Conservation (phyloP, 805 yeast species). For the Suhomyces sp. region DNA sequence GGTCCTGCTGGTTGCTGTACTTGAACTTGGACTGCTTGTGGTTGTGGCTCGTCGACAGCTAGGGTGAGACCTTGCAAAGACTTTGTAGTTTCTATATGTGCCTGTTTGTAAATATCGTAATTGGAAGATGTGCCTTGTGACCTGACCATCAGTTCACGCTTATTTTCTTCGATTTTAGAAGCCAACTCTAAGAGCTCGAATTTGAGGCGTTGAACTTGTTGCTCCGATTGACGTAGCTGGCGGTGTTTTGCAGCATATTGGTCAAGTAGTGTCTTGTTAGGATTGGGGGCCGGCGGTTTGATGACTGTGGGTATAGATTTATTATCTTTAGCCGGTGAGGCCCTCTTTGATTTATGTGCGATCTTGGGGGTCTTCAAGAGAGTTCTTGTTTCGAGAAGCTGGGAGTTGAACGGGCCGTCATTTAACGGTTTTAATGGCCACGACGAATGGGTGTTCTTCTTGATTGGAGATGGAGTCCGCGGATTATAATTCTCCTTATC, state of each 20-base stretch:
- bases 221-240: constrained; percentile 47
- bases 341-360: not conserved
- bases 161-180: constrained; percentile 17
- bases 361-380: not conserved
- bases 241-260: constrained; percentile 51
- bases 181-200: constrained; percentile 34
- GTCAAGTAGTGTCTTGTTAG: constrained; percentile 26
- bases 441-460: not conserved
- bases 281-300: not conserved
- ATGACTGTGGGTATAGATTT: not conserved
- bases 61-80: constrained; percentile 4
- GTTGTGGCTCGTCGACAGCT: not conserved
- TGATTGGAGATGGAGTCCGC: not conserved
- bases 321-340: not conserved
- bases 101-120: constrained; percentile 9
- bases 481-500: not conserved
- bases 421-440: not conserved
- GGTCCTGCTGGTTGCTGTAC: constrained; percentile 2
- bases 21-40: not conserved
- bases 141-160: constrained; percentile 10
- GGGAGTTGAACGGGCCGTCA: not conserved
- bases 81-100: constrained; percentile 9
- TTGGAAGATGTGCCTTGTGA: not conserved
- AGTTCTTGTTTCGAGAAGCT: not conserved
- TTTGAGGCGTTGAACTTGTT: constrained; percentile 32